Evolutionary conservation across 768 basidiomycete species (phyloP).

Genomic region (Kwoniella dendrophila): DNA sequence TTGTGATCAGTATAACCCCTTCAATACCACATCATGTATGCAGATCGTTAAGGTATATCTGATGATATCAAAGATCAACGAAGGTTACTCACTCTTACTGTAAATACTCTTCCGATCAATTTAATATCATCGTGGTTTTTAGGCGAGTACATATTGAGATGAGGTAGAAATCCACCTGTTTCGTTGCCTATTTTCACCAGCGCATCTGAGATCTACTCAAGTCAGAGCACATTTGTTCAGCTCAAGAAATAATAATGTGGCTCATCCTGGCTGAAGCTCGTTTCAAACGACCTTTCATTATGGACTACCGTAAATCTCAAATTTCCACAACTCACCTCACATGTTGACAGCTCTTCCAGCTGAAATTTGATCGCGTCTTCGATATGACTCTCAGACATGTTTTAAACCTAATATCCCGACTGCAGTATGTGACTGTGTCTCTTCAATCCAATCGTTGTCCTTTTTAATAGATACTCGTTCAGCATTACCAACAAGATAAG

Average conservation of each 20-base stretch:
- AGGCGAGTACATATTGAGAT: conserved; percentile 67
- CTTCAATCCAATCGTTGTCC: too few species aligned
- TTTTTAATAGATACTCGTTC: too few species aligned
- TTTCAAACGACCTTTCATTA: not conserved
- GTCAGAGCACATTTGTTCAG: not conserved
- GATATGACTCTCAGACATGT: too few species aligned
- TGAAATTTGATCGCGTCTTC: too few species aligned
- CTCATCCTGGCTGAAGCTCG: not conserved
- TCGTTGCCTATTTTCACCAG: conserved; percentile 74
- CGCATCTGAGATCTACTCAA: conserved; percentile 73
- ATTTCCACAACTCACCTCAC: too few species aligned
- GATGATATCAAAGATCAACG: too few species aligned
- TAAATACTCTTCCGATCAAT: conserved; percentile 79
- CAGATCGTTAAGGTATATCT: not conserved
- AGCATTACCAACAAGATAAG: too few species aligned
- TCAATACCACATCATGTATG: not conserved
- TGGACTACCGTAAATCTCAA: too few species aligned
- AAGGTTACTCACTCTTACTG: conserved; percentile 63
- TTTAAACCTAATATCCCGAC: too few species aligned
- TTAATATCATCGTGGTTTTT: conserved; percentile 51
- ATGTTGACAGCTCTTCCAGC: too few species aligned
- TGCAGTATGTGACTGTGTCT: too few species aligned
- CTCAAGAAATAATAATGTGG: not conserved
- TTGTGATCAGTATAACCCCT: not conserved
- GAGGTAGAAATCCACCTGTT: conserved; percentile 79